These are phyloP conservation scores for Trypanosoma melophagium DNA, from an alignment of 208 protist genomes.

Conservation along the genomic window DNA sequence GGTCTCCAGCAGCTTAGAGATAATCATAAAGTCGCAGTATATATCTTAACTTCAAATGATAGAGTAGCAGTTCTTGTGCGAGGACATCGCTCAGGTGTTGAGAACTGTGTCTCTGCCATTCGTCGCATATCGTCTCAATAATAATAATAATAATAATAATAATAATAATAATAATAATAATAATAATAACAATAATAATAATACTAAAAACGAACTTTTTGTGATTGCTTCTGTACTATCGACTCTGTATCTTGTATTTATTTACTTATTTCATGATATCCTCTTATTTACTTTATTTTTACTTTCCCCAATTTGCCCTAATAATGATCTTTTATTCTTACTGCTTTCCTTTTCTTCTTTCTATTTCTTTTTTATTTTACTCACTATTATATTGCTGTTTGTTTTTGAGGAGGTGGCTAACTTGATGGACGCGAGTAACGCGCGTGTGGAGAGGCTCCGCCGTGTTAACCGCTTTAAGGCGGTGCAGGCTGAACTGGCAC, in stretches of 20 bases:
- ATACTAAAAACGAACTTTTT: neutral
- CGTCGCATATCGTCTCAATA: slow-evolving; percentile 9
- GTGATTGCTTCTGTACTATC: too few relatives aligned
- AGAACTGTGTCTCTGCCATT: slow-evolving; percentile 17
- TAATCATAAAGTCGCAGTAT: slow-evolving; percentile 9
- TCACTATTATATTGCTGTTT: neutral
- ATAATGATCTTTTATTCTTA: neutral
- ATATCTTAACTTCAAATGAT: slow-evolving; percentile 1
- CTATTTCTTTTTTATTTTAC: slow-evolving; percentile 17
- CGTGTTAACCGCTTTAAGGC: slow-evolving; percentile 86
- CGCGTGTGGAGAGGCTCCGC: slow-evolving; percentile 77
- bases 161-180: slow-evolving; percentile 2
- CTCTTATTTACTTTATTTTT: neutral
- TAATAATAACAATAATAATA: neutral
- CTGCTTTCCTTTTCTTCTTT: slow-evolving; percentile 5
- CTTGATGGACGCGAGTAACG: slow-evolving; percentile 46
- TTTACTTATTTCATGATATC: too few relatives aligned
- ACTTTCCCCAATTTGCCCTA: neutral
- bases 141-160: neutral
- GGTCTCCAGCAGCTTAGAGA: slow-evolving; percentile 21
- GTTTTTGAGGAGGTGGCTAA: slow-evolving; percentile 1
- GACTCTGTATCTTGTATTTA: too few relatives aligned
- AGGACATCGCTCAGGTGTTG: slow-evolving; percentile 15
- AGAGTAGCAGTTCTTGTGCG: slow-evolving; percentile 5
- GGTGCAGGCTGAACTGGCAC: slow-evolving; percentile 80